Evolutionary conservation across 768 basidiomycete genomes (phyloP).

Genomic region (Tylopilus sp.): DNA sequence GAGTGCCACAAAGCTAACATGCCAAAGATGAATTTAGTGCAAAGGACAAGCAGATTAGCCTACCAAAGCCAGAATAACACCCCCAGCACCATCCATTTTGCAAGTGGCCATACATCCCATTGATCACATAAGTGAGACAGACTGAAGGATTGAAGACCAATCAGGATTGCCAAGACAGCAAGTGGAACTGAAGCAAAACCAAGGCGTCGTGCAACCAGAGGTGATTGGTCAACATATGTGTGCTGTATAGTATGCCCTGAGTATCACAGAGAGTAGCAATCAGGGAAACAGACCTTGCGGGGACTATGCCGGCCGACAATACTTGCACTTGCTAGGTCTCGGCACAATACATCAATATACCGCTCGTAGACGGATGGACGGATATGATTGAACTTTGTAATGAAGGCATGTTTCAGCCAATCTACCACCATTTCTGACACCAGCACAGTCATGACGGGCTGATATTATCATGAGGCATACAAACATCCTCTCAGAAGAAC

Average conservation of each 20-base stretch:
- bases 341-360: slow-evolving; percentile 92
- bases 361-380: slow-evolving; percentile 92
- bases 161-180: slow-evolving; percentile 75
- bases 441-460: slow-evolving; percentile 93
- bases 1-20: slow-evolving; percentile 69
- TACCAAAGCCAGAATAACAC: slow-evolving; percentile 84
- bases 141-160: slow-evolving; percentile 68
- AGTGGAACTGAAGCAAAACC: slow-evolving; percentile 93
- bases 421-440: slow-evolving; percentile 92
- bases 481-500: background rate
- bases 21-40: background rate
- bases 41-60: slow-evolving; percentile 32
- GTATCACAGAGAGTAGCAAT: background rate
- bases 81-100: slow-evolving; percentile 64
- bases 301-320: slow-evolving; percentile 63
- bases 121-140: slow-evolving; percentile 37
- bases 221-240: slow-evolving; percentile 92
- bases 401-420: slow-evolving; percentile 99
- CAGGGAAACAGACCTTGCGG: slow-evolving; percentile 53
- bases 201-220: slow-evolving; percentile 86
- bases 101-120: slow-evolving; percentile 43
- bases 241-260: slow-evolving; percentile 46
- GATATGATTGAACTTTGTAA: slow-evolving; percentile 99
- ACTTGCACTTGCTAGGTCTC: slow-evolving; percentile 82
- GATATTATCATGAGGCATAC: slow-evolving; percentile 1